These are phyloP conservation scores for Phytophthora sp. DNA, from an alignment of 352 stramenopile species.

Conservation along the genomic window DNA sequence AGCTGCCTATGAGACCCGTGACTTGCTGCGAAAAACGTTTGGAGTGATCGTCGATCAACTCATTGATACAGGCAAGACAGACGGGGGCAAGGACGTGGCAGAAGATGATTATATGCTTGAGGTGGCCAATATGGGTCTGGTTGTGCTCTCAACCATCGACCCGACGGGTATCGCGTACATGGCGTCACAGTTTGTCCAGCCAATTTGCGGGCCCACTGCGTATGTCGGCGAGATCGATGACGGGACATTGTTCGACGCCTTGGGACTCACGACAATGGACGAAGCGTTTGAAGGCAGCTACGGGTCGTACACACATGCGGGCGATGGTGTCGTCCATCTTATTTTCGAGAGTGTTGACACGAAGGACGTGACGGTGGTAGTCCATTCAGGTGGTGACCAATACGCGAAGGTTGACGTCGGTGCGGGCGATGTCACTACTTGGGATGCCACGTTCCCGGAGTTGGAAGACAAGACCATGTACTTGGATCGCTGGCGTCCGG, in stretches of 20 bases:
- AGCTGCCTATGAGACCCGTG: constrained; percentile 29
- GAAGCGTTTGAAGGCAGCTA: constrained; percentile 49
- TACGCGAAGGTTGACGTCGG: constrained; percentile 30
- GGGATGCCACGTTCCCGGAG: constrained; percentile 34
- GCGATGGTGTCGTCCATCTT: constrained; percentile 35
- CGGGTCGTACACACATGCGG: constrained; percentile 32
- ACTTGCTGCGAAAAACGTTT: constrained; percentile 38
- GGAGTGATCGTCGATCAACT: constrained; percentile 38
- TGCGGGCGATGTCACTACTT: constrained; percentile 27
- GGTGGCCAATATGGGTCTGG: constrained; percentile 38
- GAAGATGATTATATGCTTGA: constrained; percentile 43
- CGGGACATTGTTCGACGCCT: constrained; percentile 41
- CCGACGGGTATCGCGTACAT: constrained; percentile 51
- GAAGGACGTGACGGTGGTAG: constrained; percentile 39
- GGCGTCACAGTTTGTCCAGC: constrained; percentile 57
- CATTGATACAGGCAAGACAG: constrained; percentile 35
- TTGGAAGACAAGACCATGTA: constrained; percentile 49
- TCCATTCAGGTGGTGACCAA: constrained; percentile 32
- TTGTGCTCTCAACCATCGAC: constrained; percentile 40
- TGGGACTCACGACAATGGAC: constrained; percentile 31
- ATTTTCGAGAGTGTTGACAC: constrained; percentile 44
- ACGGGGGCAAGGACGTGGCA: constrained; percentile 26
- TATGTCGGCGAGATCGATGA: constrained; percentile 54
- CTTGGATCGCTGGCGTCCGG: constrained; percentile 47
- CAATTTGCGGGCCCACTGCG: constrained; percentile 49